These are phyloP conservation scores for Hanseniaspora thailandica DNA, from an alignment of 805 yeast genomes.

Conservation along the genomic window DNA sequence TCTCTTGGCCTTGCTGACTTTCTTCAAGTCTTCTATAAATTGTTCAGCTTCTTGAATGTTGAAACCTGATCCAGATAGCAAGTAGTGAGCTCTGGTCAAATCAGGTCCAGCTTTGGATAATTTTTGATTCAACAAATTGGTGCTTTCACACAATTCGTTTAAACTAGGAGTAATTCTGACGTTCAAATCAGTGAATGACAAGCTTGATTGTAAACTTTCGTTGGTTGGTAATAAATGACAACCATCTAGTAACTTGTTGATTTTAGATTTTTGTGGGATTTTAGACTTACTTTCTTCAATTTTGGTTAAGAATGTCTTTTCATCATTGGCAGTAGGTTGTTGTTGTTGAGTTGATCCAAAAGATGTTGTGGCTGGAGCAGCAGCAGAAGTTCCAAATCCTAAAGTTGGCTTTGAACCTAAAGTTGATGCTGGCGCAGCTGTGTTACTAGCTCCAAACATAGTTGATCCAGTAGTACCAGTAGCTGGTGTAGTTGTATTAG, in stretches of 20 bases:
- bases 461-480: neutral
- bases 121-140: constrained; percentile 19
- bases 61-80: constrained; percentile 80
- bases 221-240: constrained; percentile 10
- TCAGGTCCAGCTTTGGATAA: constrained; percentile 29
- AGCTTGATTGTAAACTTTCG: neutral
- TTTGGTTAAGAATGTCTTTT: constrained; percentile 42
- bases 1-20: constrained; percentile 24
- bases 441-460: neutral
- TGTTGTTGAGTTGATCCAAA: neutral
- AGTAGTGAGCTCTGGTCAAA: constrained; percentile 69
- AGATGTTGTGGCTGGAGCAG: neutral
- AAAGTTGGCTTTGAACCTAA: neutral
- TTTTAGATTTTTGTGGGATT: constrained; percentile 37
- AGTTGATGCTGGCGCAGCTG: neutral
- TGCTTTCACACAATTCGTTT: constrained; percentile 44
- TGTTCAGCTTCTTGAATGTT: constrained; percentile 71
- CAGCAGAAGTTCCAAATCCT: neutral
- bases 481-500: neutral
- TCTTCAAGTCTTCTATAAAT: constrained; percentile 35
- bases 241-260: constrained; percentile 9
- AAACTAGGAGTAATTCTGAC: constrained; percentile 34
- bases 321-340: neutral
- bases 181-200: neutral
- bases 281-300: constrained; percentile 65